These are phyloP conservation scores for Olyra latifolia DNA, from an alignment of 176 grass and related monocot species.

Conservation along the genomic window DNA sequence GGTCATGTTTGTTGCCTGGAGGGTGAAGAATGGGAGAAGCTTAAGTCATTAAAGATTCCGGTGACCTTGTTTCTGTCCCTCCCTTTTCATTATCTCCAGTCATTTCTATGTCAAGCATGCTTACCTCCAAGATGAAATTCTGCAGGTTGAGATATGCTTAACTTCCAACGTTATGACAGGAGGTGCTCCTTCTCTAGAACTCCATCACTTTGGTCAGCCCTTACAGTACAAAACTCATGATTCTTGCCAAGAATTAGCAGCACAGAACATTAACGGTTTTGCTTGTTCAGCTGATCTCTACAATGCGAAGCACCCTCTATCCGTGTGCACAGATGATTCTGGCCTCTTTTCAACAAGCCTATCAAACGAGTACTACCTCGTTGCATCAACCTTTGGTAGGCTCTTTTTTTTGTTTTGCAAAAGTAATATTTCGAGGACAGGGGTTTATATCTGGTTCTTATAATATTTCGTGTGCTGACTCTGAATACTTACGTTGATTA, in stretches of 20 bases:
- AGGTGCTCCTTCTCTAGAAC: slow-evolving; percentile 59
- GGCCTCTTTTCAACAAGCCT: slow-evolving; percentile 84
- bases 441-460: background rate
- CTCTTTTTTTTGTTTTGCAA: slow-evolving; percentile 1
- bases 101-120: slow-evolving; percentile 5
- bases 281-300: slow-evolving; percentile 74
- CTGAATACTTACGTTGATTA: background rate
- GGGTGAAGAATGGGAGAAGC: slow-evolving; percentile 70
- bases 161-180: slow-evolving; percentile 94
- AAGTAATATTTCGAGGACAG: background rate
- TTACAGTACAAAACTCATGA: background rate
- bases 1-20: slow-evolving; percentile 89
- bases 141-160: slow-evolving; percentile 92
- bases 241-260: background rate
- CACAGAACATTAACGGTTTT: slow-evolving; percentile 1
- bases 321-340: slow-evolving; percentile 82
- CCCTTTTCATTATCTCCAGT: background rate
- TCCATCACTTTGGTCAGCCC: slow-evolving; percentile 82
- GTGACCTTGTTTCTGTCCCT: slow-evolving; percentile 37
- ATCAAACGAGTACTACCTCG: slow-evolving; percentile 76
- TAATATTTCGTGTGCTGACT: background rate
- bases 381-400: slow-evolving; percentile 65
- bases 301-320: slow-evolving; percentile 68
- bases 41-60: slow-evolving; percentile 65
- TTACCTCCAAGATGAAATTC: slow-evolving; percentile 29